Evolutionary conservation across 129 eudicot species (phyloP).

Genomic region (Flaveria brownii): DNA sequence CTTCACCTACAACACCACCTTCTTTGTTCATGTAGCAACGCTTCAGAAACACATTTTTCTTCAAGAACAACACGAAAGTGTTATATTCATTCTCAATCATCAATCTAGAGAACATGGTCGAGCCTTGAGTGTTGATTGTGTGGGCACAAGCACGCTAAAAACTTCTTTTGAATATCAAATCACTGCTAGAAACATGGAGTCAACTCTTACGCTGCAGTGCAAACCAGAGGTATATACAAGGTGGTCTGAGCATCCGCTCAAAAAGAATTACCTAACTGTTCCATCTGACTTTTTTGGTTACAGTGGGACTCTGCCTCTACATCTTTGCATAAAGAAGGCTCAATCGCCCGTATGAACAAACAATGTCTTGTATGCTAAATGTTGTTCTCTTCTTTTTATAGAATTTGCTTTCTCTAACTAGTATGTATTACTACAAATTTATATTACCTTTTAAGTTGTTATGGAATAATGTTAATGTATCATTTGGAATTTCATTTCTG

Average conservation of each 20-base stretch:
- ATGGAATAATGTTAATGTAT: neutral
- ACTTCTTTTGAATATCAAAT: constrained; percentile 43
- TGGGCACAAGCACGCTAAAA: constrained; percentile 43
- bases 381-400: neutral
- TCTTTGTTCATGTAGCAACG: constrained; percentile 35
- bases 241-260: constrained; percentile 38
- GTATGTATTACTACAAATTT: neutral
- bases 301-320: constrained; percentile 10
- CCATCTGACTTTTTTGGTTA: constrained; percentile 39
- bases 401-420: constrained; percentile 3
- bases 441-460: neutral
- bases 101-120: constrained; percentile 36
- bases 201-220: constrained; percentile 44
- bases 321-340: constrained; percentile 39
- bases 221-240: constrained; percentile 30
- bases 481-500: neutral
- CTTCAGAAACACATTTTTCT: constrained; percentile 45
- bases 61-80: constrained; percentile 46
- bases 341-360: neutral
- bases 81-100: constrained; percentile 52
- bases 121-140: constrained; percentile 49
- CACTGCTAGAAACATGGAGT: constrained; percentile 36
- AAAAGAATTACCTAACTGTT: constrained; percentile 40
- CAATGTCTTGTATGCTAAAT: neutral
- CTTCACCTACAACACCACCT: constrained; percentile 42